phyloP scores from a whole-genome alignment of 2,329 filamentous ascomycete species.

The Zasmidium angulare region DNA sequence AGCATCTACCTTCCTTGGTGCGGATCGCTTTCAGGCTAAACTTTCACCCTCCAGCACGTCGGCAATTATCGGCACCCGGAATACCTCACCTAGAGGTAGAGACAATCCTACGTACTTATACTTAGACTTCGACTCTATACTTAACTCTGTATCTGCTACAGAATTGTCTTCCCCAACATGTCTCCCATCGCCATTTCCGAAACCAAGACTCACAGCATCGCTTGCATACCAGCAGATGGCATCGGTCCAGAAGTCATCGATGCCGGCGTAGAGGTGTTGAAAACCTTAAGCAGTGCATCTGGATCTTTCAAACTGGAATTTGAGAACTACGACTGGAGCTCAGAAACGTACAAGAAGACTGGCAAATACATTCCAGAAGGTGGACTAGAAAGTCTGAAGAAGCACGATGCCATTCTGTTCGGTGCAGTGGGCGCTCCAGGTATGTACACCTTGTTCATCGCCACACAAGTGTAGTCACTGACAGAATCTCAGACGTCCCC shows the following conservation, averaged over 20 bases:
- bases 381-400: constrained; percentile 56
- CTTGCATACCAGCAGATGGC: constrained; percentile 68
- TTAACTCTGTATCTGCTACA: not conserved
- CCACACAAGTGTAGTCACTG: not conserved
- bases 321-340: constrained; percentile 65
- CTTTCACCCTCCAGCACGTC: not conserved
- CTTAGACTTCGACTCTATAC: not conserved
- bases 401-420: constrained; percentile 67
- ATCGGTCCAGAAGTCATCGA: constrained; percentile 68
- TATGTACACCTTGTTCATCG: not conserved
- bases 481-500: constrained; percentile 43
- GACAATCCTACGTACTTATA: not conserved
- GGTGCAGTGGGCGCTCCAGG: constrained; percentile 62
- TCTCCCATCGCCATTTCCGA: constrained; percentile 25
- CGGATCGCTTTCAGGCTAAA: not conserved
- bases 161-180: constrained; percentile 14
- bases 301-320: constrained; percentile 62
- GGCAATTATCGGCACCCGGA: not conserved
- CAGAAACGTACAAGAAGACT: constrained; percentile 63
- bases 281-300: constrained; percentile 49
- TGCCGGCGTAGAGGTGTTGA: constrained; percentile 62
- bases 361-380: constrained; percentile 65
- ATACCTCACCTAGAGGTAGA: not conserved
- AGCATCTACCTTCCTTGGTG: not conserved
- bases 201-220: constrained; percentile 52